Conservation (phyloP, 768 basidiomycete genomes). For the Termitomyces sp. region DNA sequence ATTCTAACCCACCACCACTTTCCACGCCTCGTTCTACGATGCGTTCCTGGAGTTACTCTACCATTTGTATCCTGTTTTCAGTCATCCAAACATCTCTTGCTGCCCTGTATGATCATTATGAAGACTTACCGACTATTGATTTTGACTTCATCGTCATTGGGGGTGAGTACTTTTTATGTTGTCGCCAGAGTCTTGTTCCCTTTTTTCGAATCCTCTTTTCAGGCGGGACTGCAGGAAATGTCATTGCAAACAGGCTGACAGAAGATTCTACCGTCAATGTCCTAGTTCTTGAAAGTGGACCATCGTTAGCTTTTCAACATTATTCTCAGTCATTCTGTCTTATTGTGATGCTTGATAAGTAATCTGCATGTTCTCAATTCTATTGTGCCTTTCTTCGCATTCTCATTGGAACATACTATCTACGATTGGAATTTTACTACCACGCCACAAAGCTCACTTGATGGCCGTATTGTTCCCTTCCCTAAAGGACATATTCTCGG, state of each 20-base stretch:
- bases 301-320: background rate
- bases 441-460: conserved; percentile 19
- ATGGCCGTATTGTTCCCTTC: conserved; percentile 17
- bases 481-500: conserved; percentile 27
- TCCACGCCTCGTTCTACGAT: background rate
- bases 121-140: background rate
- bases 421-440: conserved; percentile 33
- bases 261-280: background rate
- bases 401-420: conserved; percentile 10
- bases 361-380: conserved; percentile 20
- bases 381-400: conserved; percentile 21
- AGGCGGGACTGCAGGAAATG: conserved; percentile 5
- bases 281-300: background rate
- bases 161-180: background rate
- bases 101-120: background rate
- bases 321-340: background rate
- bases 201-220: background rate
- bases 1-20: background rate
- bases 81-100: background rate
- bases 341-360: conserved; percentile 10
- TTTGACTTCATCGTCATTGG: conserved; percentile 17
- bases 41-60: background rate
- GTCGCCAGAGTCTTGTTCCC: background rate
- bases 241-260: background rate
- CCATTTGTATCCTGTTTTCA: background rate